These are phyloP conservation scores for Bullera alba DNA, from an alignment of 768 basidiomycete species.

Conservation along the genomic window DNA sequence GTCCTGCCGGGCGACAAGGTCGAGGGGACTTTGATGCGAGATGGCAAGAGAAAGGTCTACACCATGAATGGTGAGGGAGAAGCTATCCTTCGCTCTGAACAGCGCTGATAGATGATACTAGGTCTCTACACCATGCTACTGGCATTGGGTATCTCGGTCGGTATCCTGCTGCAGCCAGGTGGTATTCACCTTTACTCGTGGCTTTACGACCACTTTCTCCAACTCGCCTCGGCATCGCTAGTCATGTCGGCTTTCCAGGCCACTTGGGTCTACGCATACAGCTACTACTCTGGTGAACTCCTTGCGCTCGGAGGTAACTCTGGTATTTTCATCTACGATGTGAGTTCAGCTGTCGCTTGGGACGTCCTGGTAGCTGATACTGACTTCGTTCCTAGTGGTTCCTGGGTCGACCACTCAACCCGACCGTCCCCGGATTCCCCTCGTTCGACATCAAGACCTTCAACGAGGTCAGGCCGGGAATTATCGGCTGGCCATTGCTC, in stretches of 20 bases:
- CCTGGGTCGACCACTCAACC: constrained; percentile 64
- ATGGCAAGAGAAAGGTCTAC: constrained; percentile 71
- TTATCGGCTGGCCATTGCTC: constrained; percentile 85
- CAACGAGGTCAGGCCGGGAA: constrained; percentile 80
- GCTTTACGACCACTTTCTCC: constrained; percentile 85
- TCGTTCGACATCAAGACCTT: constrained; percentile 68
- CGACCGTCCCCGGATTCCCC: constrained; percentile 46
- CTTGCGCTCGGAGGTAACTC: constrained; percentile 90
- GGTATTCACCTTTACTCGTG: constrained; percentile 80
- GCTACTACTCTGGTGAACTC: constrained; percentile 63
- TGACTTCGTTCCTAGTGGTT: constrained; percentile 29
- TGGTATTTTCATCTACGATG: constrained; percentile 82
- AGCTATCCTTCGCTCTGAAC: neutral
- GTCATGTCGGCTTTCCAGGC: constrained; percentile 73
- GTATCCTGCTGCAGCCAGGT: constrained; percentile 59
- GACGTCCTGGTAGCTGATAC: neutral
- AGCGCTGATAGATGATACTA: constrained; percentile 39
- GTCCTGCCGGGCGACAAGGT: constrained; percentile 68
- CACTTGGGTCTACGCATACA: constrained; percentile 60
- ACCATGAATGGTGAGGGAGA: constrained; percentile 88
- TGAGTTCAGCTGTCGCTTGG: constrained; percentile 49
- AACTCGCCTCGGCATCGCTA: constrained; percentile 74
- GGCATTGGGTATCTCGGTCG: constrained; percentile 64
- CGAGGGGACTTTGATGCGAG: constrained; percentile 63
- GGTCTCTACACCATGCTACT: constrained; percentile 83